These are phyloP conservation scores for Clonostachys rhizophaga DNA, from an alignment of 2,329 filamentous ascomycete species.

Conservation along the genomic window DNA sequence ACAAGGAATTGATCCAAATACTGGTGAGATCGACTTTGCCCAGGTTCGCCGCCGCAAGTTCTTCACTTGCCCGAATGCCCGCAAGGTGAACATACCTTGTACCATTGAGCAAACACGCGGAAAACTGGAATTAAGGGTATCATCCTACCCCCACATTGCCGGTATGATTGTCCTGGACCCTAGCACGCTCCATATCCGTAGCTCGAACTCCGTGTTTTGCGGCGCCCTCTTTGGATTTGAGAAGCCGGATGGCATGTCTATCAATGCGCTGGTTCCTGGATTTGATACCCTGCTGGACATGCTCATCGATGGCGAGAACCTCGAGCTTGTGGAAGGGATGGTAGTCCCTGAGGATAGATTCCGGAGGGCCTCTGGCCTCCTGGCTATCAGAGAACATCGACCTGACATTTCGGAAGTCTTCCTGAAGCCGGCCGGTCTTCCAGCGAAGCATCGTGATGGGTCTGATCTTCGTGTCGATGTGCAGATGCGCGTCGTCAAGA, in stretches of 20 bases:
- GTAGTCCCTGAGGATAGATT: conserved; percentile 97
- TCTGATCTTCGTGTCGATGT: conserved; percentile 90
- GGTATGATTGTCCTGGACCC: conserved; percentile 93
- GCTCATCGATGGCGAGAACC: conserved; percentile 80
- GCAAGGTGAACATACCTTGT: conserved; percentile 77
- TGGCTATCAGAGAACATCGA: conserved; percentile 78
- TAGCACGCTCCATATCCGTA: conserved; percentile 72
- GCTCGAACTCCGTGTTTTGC: conserved; percentile 92
- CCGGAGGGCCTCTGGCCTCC: conserved; percentile 77
- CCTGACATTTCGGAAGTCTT: conserved; percentile 76
- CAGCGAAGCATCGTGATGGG: conserved; percentile 84
- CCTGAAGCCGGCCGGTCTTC: conserved; percentile 76
- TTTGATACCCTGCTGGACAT: conserved; percentile 82
- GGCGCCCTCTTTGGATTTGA: conserved; percentile 87
- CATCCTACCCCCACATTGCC: conserved; percentile 94
- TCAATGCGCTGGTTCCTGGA: conserved; percentile 77
- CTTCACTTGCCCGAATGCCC: conserved; percentile 79
- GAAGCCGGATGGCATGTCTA: conserved; percentile 72
- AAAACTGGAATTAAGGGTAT: conserved; percentile 72
- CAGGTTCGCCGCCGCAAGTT: conserved; percentile 68
- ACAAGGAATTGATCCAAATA: conserved; percentile 64
- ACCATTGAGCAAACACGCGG: conserved; percentile 70
- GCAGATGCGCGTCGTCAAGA: conserved; percentile 94
- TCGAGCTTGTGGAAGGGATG: conserved; percentile 84
- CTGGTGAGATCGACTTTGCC: conserved; percentile 72